Conservation (phyloP, 345 rosid genomes). For the Conringia planisiliqua region DNA sequence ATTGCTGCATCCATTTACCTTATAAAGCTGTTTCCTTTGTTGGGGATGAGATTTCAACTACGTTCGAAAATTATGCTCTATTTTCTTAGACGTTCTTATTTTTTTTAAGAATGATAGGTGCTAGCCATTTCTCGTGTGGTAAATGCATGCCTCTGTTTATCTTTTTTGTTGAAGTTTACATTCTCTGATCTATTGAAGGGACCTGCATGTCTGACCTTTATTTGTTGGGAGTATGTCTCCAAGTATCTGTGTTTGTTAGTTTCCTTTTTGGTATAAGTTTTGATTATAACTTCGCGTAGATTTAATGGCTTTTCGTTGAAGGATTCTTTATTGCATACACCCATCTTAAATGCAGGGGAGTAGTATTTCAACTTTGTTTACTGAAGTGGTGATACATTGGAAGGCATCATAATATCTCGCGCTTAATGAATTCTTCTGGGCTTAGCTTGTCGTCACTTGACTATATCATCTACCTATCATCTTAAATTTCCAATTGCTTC, state of each 20-base stretch:
- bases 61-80: background rate
- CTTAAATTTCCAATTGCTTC: background rate
- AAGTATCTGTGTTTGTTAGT: background rate
- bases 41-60: background rate
- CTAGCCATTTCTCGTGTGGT: background rate
- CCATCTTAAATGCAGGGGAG: constrained; percentile 23
- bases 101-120: background rate
- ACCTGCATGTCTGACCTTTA: background rate
- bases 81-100: background rate
- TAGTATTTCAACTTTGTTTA: constrained; percentile 18
- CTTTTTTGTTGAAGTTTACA: background rate
- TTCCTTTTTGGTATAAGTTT: background rate
- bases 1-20: background rate
- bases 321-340: background rate
- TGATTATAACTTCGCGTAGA: background rate
- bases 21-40: background rate
- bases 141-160: no score
- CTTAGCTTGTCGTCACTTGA: background rate
- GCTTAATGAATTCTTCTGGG: constrained; percentile 1
- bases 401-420: background rate
- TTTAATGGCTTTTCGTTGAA: background rate
- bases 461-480: background rate
- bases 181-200: background rate
- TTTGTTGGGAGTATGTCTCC: background rate
- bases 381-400: constrained; percentile 9